These are phyloP conservation scores for Coniochaeta ligniaria DNA, from an alignment of 2,329 filamentous ascomycete species.

Conservation along the genomic window DNA sequence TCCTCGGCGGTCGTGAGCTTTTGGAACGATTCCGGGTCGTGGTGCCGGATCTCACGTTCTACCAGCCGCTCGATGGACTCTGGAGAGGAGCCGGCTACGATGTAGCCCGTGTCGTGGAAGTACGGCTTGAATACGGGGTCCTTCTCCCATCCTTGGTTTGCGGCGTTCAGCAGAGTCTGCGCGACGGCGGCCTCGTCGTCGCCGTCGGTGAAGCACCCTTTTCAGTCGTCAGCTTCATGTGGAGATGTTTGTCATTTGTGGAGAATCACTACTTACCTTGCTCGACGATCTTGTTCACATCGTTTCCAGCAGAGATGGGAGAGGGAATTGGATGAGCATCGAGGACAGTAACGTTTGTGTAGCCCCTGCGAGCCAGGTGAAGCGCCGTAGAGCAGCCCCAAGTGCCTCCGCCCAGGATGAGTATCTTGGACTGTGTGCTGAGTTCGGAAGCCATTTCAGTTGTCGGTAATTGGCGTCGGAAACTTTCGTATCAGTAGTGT, in stretches of 20 bases:
- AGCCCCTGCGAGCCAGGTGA: constrained; percentile 15
- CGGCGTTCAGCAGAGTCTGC: constrained; percentile 21
- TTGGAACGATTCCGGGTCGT: constrained; percentile 11
- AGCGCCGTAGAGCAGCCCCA: constrained; percentile 17
- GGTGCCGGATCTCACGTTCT: constrained; percentile 10
- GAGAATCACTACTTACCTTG: neutral
- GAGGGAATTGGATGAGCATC: constrained; percentile 14
- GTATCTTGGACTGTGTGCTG: constrained; percentile 5
- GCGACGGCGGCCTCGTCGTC: constrained; percentile 22
- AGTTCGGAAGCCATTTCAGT: neutral
- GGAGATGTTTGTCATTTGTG: neutral
- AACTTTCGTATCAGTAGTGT: neutral
- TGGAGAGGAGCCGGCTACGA: constrained; percentile 17
- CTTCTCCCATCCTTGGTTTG: constrained; percentile 31
- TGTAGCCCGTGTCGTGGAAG: constrained; percentile 39
- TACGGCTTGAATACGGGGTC: constrained; percentile 33
- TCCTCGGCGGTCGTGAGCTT: constrained; percentile 32
- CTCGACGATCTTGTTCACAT: constrained; percentile 1
- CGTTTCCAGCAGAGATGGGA: neutral
- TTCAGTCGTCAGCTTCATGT: neutral
- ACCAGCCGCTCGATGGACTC: constrained; percentile 5
- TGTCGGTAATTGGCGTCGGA: neutral
- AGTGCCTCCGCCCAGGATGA: constrained; percentile 16
- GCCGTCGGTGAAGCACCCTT: constrained; percentile 14
- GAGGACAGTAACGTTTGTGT: constrained; percentile 16